Evolutionary conservation across 208 protist species (phyloP).

Genomic region (Trypanosoma cruzi): DNA sequence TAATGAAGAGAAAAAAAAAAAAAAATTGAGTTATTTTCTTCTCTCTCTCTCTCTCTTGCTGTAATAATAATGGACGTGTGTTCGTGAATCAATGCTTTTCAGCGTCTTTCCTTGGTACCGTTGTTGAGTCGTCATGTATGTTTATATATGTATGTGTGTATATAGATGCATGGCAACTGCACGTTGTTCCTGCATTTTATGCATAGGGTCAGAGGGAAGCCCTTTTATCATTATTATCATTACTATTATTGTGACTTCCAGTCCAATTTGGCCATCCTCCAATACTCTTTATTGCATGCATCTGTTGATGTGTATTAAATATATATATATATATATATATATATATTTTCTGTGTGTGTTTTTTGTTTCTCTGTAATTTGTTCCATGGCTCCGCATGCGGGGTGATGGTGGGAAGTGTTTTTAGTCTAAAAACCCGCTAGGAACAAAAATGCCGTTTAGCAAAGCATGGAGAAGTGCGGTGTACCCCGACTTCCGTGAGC

Average conservation of each 20-base stretch:
- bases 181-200: not conserved
- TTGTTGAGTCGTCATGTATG: not conserved
- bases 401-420: too few species aligned
- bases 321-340: too few species aligned
- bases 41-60: not conserved
- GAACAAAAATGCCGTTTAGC: slow-evolving; percentile 76
- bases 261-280: too few species aligned
- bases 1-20: slow-evolving; percentile 22
- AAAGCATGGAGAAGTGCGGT: slow-evolving; percentile 85
- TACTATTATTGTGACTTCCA: too few species aligned
- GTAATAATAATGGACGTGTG: not conserved
- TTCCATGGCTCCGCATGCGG: too few species aligned
- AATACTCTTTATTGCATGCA: too few species aligned
- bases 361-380: too few species aligned
- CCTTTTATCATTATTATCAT: too few species aligned
- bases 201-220: not conserved
- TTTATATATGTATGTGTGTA: too few species aligned
- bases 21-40: not conserved
- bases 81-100: not conserved
- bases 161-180: not conserved
- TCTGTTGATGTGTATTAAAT: too few species aligned
- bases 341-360: too few species aligned
- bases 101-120: not conserved
- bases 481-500: slow-evolving; percentile 82
- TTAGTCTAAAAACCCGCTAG: not conserved